Base-by-base conservation (phyloP, 257 asterid species). In the Scutellaria baicalensis region DNA sequence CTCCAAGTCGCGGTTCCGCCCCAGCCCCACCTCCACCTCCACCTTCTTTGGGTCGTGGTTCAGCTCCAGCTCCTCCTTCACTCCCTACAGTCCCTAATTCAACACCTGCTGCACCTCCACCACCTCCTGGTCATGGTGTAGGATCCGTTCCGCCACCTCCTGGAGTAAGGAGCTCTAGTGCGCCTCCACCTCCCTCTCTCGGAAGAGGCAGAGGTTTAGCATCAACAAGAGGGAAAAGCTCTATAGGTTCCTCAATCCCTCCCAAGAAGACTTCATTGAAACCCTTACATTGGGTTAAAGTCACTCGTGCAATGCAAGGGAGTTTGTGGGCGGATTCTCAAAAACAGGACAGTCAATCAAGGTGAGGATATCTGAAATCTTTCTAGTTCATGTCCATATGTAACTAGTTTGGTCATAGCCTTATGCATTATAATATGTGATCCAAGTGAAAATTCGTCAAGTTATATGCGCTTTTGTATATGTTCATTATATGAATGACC, bases 211-310 rank as follows among this genome's bases (percentile, higher is more conserved):
- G 91, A 84, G 75, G 85, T 66, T 70, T 76, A 59, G 47, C 84
- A 65, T 64, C 86, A 60, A 57, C 84, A 49, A 78, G 78, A 81
- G 93, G 92, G 74, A 85, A 92, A 82, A 83, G 78, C 73, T 70
- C 86, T 48, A 67, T 64, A 58, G 90, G 84, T 72, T 77, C 91
- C 71, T 80, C 90, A 48, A 93, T 88, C 71, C 97, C 97, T 67
- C 94, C 96, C 3, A 93, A 88, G 66, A 93, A 88, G 83, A 68
- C 92, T 60, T 77, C 98, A 59, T 55, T 93, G 61, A 93, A 93
- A 84, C 97, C 98, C 58, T 87, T 93, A 74, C 97, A 93, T 66
- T 93, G 98, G 98, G 93, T 89, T 38, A 93, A 93, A 87, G 98
- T 93, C 72, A 88, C 98, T 69, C 84, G 96, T 65, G 96, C 96